Percentiles rank a stretch among this genome's conserved stretches.
These are phyloP conservation scores for Populus tomentosa DNA, from an alignment of 441 rosid species.

Conservation along the genomic window DNA sequence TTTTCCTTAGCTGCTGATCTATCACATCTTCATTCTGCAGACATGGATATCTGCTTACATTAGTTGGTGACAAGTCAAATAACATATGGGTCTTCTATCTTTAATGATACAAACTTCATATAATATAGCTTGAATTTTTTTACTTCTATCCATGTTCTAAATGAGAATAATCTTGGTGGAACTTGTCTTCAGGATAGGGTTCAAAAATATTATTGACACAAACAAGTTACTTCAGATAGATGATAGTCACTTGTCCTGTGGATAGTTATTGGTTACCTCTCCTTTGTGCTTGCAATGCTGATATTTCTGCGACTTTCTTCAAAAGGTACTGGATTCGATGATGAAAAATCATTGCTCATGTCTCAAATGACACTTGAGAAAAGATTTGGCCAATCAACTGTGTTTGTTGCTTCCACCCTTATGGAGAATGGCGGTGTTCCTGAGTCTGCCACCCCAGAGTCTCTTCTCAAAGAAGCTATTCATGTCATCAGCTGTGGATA, in stretches of 20 bases:
- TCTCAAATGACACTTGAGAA: constrained; percentile 98
- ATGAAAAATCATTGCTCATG: constrained; percentile 93
- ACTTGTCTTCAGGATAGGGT: not conserved
- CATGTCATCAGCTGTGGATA: constrained; percentile 99
- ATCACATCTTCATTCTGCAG: not conserved
- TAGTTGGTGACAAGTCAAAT: not conserved
- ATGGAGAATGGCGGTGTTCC: constrained; percentile 99
- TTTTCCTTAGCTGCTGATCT: not conserved
- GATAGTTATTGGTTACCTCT: not conserved
- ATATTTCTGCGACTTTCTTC: not conserved
- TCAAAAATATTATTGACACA: not conserved
- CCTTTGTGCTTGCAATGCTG: not conserved
- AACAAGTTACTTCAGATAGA: not conserved
- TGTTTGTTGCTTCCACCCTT: constrained; percentile 92
- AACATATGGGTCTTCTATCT: not conserved
- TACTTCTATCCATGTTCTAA: not conserved
- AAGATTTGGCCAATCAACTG: constrained; percentile 94
- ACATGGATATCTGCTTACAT: not conserved
- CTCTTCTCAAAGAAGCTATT: constrained; percentile 97
- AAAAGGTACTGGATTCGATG: constrained; percentile 95
- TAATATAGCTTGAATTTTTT: not conserved
- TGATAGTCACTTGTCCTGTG: not conserved
- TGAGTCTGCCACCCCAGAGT: constrained; percentile 88
- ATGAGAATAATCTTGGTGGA: not conserved
- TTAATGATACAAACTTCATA: not conserved